A percentile compares a stretch with the other conserved stretches of the same genome.
Evolutionary conservation across 768 basidiomycete species (phyloP).

Genomic region (Phlegmacium glaucopus): DNA sequence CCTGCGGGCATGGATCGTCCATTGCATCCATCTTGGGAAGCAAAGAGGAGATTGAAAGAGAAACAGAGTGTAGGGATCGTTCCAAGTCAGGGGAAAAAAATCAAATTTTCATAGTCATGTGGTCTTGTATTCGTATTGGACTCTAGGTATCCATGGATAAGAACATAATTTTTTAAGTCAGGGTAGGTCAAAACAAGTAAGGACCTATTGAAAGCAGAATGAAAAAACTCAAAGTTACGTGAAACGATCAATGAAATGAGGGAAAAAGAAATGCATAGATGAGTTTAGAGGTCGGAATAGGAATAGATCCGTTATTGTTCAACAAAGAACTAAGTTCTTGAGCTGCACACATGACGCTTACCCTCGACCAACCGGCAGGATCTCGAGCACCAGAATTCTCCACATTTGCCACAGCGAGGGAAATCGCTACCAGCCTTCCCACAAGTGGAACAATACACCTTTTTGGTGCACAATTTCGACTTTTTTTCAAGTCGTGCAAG

Average conservation of each 20-base stretch:
- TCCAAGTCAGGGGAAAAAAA: slow-evolving; percentile 82
- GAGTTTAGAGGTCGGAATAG: background rate
- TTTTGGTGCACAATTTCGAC: slow-evolving; percentile 45
- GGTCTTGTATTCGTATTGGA: slow-evolving; percentile 4
- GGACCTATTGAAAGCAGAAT: background rate
- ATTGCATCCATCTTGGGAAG: slow-evolving; percentile 96
- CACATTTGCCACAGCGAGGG: slow-evolving; percentile 60
- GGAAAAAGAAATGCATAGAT: background rate
- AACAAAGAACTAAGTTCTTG: background rate
- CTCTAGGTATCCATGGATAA: background rate
- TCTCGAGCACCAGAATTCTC: slow-evolving; percentile 62
- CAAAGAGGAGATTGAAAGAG: slow-evolving; percentile 79
- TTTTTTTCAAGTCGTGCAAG: slow-evolving; percentile 47
- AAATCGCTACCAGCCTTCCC: slow-evolving; percentile 49
- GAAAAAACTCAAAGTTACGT: background rate
- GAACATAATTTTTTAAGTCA: background rate
- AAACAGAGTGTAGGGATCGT: slow-evolving; percentile 58
- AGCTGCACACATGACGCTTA: slow-evolving; percentile 46
- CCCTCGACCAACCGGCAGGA: slow-evolving; percentile 52
- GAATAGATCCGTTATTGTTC: background rate
- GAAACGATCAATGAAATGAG: slow-evolving; percentile 2
- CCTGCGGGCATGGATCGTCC: slow-evolving; percentile 30
- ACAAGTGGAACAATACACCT: slow-evolving; percentile 48
- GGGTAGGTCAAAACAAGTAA: background rate
- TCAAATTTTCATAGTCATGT: slow-evolving; percentile 47